Conservation (phyloP, 495 filamentous ascomycete genomes). For the Neurospora tetraspora region DNA sequence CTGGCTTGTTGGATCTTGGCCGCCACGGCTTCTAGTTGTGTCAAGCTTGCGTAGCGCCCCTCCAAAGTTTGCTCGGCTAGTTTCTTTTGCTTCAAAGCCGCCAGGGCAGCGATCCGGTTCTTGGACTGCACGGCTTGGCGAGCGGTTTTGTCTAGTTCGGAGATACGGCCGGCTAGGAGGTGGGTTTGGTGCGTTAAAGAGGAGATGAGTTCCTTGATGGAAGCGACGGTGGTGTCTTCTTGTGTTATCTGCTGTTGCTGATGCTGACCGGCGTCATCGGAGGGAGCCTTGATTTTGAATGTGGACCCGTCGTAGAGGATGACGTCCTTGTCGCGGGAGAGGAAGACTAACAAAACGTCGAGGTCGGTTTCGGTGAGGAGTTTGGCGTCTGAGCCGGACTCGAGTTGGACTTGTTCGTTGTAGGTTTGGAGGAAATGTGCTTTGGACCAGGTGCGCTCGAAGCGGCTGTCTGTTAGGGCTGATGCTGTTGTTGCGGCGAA, state of each 20-base stretch:
- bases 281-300: conserved; percentile 57
- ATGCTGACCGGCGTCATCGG: conserved; percentile 27
- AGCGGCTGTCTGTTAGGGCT: conserved; percentile 31
- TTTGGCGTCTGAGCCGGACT: conserved; percentile 27
- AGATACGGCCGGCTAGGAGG: conserved; percentile 41
- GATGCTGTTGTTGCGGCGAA: conserved; percentile 36
- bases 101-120: conserved; percentile 62
- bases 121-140: conserved; percentile 54
- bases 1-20: conserved; percentile 73
- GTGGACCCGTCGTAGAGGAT: conserved; percentile 59
- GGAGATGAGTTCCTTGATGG: conserved; percentile 56
- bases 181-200: conserved; percentile 50
- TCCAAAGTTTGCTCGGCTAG: conserved; percentile 59
- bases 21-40: conserved; percentile 76
- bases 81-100: conserved; percentile 75
- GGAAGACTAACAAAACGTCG: conserved; percentile 58
- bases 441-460: conserved; percentile 59
- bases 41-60: conserved; percentile 56
- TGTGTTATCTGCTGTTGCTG: conserved; percentile 44
- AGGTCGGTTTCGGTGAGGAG: conserved; percentile 56
- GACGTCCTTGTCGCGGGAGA: conserved; percentile 56
- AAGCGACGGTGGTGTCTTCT: conserved; percentile 73
- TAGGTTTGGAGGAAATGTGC: conserved; percentile 53
- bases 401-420: conserved; percentile 30
- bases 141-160: conserved; percentile 50